A percentile compares a stretch with the other conserved stretches of the same genome.
phyloP scores from a whole-genome alignment of 2,329 filamentous ascomycete species.

The Penicillium psychrosexuale region DNA sequence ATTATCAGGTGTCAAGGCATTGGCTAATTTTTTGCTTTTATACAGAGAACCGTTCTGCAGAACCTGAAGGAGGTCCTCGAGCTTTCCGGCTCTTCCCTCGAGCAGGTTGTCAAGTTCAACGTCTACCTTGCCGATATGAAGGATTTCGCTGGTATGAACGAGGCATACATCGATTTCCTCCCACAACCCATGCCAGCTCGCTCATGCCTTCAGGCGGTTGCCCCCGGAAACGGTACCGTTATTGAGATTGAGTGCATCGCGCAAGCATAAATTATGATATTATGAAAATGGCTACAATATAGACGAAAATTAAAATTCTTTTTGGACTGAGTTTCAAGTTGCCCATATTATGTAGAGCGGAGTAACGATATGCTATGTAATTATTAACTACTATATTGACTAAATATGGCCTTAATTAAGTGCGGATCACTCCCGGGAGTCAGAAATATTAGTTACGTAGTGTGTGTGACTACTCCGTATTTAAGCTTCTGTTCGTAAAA shows the following conservation, averaged over 20 bases:
- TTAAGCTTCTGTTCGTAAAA: not conserved
- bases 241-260: constrained; percentile 49
- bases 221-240: constrained; percentile 41
- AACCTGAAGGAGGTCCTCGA: constrained; percentile 49
- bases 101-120: constrained; percentile 63
- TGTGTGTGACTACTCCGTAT: not conserved
- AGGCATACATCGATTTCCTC: constrained; percentile 38
- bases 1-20: not conserved
- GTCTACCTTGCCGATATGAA: constrained; percentile 62
- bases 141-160: constrained; percentile 36
- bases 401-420: not conserved
- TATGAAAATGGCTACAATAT: not conserved
- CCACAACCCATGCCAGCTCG: constrained; percentile 45
- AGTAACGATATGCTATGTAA: not conserved
- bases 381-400: not conserved
- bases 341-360: not conserved
- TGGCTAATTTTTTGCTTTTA: not conserved
- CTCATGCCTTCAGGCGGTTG: constrained; percentile 42
- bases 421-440: not conserved
- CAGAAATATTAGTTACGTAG: not conserved
- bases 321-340: not conserved
- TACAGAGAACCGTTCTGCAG: constrained; percentile 32
- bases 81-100: constrained; percentile 55
- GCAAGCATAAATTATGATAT: constrained; percentile 27
- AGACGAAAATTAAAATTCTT: not conserved